Base-by-base conservation (phyloP, 768 basidiomycete species). In the Leccinum arenicola region DNA sequence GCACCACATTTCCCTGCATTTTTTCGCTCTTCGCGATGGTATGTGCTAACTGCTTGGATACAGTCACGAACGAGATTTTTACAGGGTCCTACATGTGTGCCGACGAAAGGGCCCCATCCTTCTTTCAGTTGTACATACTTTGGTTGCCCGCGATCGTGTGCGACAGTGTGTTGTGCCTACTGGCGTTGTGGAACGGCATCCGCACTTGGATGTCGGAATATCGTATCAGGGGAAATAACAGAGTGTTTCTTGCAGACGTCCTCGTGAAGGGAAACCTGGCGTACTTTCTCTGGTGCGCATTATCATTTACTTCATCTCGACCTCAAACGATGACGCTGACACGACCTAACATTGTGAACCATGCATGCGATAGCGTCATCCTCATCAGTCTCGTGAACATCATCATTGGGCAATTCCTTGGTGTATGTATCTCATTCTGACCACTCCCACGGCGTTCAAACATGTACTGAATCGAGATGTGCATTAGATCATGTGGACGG, bases 71-170 rank as follows among this genome's bases (percentile, higher is more conserved):
- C 51, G 4, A 36, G 29, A 23, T 23, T 52, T 0, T 33, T 0
- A 27, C 49, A 11, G 60, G 63, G 15, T 19, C 54, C 8, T 54
- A 52, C 36, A 57, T 56, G 21, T 62, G 63, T 27, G 23, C 55
- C 3, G 45, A 54, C 17, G 21, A n/a, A 8, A 11, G 4, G 0
- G 52, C 8, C 0, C 55, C 57, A n/a, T 14, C 49, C 3, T 58
- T 57, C 51, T 59, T 17, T 6, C 51, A 38, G 10, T 33, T 45
- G 7, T 64, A 54, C n/a, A 27, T 56, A 9, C 17, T 64, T 1
- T 64, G 61, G 63, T 9, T 62, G 17, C 57, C 61, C 3, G 43
- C 56, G 27, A 54, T 64, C 21, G n/a, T 54, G 21, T 59, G 27
- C 33, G 57, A 64, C 14, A 38, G 57, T 2, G 2, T 40, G 0